These are phyloP conservation scores for Rhodosporidiobolus odoratus DNA, from an alignment of 768 basidiomycete species.

Conservation along the genomic window DNA sequence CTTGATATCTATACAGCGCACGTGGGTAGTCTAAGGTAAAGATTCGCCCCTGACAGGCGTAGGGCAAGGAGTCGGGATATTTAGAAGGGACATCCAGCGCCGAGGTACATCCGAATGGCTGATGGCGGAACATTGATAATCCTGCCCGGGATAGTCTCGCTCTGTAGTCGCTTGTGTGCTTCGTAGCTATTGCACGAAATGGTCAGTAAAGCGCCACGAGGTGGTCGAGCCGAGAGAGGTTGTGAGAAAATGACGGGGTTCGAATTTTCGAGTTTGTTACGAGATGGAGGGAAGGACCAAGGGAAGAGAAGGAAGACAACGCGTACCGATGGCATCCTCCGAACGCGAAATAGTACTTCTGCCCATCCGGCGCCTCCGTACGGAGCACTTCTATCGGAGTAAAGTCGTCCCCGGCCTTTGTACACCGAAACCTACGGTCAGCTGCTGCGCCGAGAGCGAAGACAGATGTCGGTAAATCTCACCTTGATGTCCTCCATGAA, in stretches of 20 bases:
- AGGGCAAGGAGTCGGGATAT: not conserved
- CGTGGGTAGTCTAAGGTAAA: not conserved
- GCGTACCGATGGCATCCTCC: constrained; percentile 48
- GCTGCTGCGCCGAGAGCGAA: not conserved
- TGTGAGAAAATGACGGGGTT: not conserved
- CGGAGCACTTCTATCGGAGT: constrained; percentile 47
- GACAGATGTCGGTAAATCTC: not conserved
- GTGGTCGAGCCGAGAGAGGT: not conserved
- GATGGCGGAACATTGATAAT: constrained; percentile 47
- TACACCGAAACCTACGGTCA: not conserved
- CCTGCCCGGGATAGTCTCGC: constrained; percentile 44
- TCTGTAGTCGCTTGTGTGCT: constrained; percentile 45
- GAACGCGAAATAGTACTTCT: constrained; percentile 46
- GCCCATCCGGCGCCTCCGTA: constrained; percentile 38
- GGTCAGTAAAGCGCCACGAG: not conserved
- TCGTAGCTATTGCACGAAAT: constrained; percentile 41
- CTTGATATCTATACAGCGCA: not conserved
- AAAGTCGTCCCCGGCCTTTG: constrained; percentile 46
- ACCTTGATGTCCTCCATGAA: constrained; percentile 48
- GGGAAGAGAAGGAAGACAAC: no score
- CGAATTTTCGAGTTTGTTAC: not conserved
- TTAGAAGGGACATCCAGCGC: constrained; percentile 46
- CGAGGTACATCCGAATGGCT: constrained; percentile 46
- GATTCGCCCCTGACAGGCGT: no score
- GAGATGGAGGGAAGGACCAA: not conserved